Conservation (phyloP, 2,329 filamentous ascomycete genomes). For the Leptographium procerum region DNA sequence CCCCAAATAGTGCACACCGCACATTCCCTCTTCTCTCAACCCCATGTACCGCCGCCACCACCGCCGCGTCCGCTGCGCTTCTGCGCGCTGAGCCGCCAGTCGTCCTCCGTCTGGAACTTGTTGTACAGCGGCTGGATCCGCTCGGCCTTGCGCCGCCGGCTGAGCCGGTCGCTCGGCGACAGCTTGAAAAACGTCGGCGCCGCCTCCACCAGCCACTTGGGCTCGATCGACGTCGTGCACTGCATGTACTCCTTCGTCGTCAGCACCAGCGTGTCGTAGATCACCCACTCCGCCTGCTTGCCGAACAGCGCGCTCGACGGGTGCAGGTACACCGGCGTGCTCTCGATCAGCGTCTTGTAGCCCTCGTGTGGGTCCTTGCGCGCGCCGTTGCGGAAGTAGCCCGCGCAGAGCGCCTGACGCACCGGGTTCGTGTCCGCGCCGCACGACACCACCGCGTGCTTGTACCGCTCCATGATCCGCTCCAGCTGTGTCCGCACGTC, state of each 20-base stretch:
- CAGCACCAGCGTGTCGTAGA: constrained; percentile 82
- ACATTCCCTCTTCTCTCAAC: constrained; percentile 29
- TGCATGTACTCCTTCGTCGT: constrained; percentile 99
- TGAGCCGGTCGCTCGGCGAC: constrained; percentile 72
- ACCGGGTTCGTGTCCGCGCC: constrained; percentile 80
- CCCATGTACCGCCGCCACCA: constrained; percentile 85
- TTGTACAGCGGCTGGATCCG: constrained; percentile 93
- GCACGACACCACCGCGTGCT: constrained; percentile 70
- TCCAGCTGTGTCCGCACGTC: constrained; percentile 88
- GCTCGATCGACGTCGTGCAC: constrained; percentile 82
- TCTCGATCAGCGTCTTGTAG: constrained; percentile 94
- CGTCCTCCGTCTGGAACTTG: constrained; percentile 81
- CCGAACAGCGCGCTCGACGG: constrained; percentile 86
- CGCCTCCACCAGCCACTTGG: constrained; percentile 86
- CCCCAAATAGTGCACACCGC: not conserved
- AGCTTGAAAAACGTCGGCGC: constrained; percentile 99
- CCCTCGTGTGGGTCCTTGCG: constrained; percentile 94
- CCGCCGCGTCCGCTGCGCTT: constrained; percentile 73
- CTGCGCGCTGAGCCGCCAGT: constrained; percentile 89
- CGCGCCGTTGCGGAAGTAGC: constrained; percentile 92
- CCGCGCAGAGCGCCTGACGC: constrained; percentile 76
- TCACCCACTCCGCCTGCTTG: constrained; percentile 91
- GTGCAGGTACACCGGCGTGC: constrained; percentile 90
- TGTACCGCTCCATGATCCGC: constrained; percentile 88
- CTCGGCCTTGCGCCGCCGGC: constrained; percentile 87